Base-by-base conservation (phyloP, 768 basidiomycete species). In the Artomyces pyxidatus region DNA sequence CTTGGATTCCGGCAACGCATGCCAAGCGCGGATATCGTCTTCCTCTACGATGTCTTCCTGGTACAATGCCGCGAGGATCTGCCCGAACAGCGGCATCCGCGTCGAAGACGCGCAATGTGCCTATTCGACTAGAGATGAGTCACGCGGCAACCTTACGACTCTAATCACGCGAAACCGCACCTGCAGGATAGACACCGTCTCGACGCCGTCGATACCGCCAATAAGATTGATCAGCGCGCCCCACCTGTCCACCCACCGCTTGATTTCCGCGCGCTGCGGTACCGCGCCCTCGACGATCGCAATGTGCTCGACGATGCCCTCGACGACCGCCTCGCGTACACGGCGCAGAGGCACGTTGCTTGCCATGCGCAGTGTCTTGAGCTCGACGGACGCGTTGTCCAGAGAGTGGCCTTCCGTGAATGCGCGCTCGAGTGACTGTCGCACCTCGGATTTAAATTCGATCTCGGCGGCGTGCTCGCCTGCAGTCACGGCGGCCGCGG, bases 341-440 rank as follows among this genome's bases (percentile, higher is more conserved):
- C 81, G 74, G n/a, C 76, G 77, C 17, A 96, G 74, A 10, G 88
- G 78, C 23, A 97, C 95, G 59, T 97, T 98, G 59, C 85, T 88
- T 29, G 92, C 91, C 90, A 98, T 95, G 42, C 94, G 87, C 39
- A 99, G 77, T 38, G 95, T 96, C 70, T 95, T 92, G 51, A 98
- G 76, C 63, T 98, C 95, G 53, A 98, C 86, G 1, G 88, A 76
- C 1, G 93, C 92, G 64, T 96, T 92, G 57, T 95, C 91, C 40
- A 95, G 83, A 10, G 83, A 85, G 68, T 96, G 93, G 2, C 78
- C 84, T 66, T 99, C 95, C 8, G 82, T 75, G 64, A 95, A 94
- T 22, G 94, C 94, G 51, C 95, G 85, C 48, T 90, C 88, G 43
- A 99, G 77, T 17, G 91, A 92, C 53, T 85, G 83, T n/a, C 69